phyloP scores from a whole-genome alignment of 225 moss, liverwort and hornwort genomes.

The Antitrichia curtipendula region DNA sequence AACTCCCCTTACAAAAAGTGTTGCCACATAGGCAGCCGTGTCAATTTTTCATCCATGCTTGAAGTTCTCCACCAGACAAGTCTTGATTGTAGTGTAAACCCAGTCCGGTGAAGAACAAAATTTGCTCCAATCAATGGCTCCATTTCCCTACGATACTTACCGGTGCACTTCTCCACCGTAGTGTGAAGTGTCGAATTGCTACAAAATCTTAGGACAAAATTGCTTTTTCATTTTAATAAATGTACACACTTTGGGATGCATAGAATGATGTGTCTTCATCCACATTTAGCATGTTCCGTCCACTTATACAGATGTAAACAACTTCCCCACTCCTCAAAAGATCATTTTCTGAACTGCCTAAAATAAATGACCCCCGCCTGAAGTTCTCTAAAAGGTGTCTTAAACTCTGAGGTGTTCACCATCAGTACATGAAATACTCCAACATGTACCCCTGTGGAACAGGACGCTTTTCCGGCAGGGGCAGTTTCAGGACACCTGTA shows the following conservation, averaged over 20 bases:
- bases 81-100: too few species aligned
- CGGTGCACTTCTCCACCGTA: too few species aligned
- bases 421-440: not conserved
- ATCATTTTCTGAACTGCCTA: not conserved
- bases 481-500: not conserved
- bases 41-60: too few species aligned
- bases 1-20: too few species aligned
- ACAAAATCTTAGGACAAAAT: not conserved
- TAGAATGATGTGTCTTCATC: not conserved
- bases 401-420: not conserved
- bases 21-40: too few species aligned
- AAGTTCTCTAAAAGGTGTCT: not conserved
- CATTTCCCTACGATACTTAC: too few species aligned
- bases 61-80: too few species aligned
- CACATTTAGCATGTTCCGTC: not conserved
- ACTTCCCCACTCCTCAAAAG: not conserved
- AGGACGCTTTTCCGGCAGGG: not conserved
- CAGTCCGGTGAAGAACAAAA: too few species aligned
- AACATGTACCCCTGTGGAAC: not conserved
- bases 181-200: too few species aligned
- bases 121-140: too few species aligned
- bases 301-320: not conserved
- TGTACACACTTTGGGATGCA: too few species aligned
- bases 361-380: not conserved
- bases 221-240: fast-evolving